phyloP scores from a whole-genome alignment of 2,329 filamentous ascomycete species.

The Diaporthe sp. region DNA sequence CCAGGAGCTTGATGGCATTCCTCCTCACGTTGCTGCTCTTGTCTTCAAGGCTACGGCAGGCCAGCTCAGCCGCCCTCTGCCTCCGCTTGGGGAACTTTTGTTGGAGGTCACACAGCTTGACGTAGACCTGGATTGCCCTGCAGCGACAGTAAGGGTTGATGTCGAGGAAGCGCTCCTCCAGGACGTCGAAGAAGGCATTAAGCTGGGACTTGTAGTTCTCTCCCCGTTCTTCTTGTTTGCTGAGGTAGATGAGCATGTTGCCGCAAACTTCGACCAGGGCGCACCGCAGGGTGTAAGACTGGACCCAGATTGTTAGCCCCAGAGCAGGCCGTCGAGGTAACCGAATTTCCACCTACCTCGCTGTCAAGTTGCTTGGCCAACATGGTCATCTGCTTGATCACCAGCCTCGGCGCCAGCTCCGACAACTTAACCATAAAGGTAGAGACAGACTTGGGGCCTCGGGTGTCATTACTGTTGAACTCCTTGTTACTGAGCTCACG shows the following conservation, averaged over 20 bases:
- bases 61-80: conserved; percentile 87
- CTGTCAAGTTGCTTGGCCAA: conserved; percentile 95
- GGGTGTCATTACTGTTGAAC: conserved; percentile 96
- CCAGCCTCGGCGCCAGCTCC: conserved; percentile 87
- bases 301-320: conserved; percentile 40
- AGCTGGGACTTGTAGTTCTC: conserved; percentile 96
- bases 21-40: conserved; percentile 97
- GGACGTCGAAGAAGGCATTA: conserved; percentile 95
- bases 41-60: conserved; percentile 90
- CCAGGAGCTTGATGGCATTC: conserved; percentile 93
- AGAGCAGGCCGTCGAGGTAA: no score
- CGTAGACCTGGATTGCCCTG: conserved; percentile 91
- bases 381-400: conserved; percentile 98
- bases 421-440: conserved; percentile 93
- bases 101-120: conserved; percentile 91
- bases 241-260: conserved; percentile 91
- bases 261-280: conserved; percentile 97
- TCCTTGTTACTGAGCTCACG: conserved; percentile 97
- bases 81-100: conserved; percentile 95
- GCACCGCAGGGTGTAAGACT: conserved; percentile 93
- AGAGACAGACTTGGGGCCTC: conserved; percentile 95
- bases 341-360: conserved; percentile 80
- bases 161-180: conserved; percentile 96
- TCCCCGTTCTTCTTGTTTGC: conserved; percentile 88
- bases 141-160: conserved; percentile 96